Evolutionary conservation across 2,329 filamentous ascomycete species (phyloP).

Genomic region (Aspergillus hortae): DNA sequence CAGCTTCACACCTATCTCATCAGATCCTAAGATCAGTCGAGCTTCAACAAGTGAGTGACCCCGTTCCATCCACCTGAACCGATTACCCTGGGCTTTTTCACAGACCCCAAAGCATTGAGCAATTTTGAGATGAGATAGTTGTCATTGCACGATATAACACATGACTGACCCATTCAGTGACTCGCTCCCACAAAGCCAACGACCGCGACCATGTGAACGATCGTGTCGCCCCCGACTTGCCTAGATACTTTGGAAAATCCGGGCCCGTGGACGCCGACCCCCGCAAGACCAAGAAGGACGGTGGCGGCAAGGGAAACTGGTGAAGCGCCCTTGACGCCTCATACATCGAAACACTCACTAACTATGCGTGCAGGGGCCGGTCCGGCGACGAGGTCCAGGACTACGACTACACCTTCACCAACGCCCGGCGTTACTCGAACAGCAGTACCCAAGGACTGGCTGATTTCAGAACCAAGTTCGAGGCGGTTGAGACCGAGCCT

Average conservation of each 20-base stretch:
- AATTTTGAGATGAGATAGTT: too few relatives aligned
- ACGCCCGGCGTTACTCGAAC: slow-evolving; percentile 88
- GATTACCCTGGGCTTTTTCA: too few relatives aligned
- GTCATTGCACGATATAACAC: too few relatives aligned
- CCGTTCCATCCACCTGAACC: too few relatives aligned
- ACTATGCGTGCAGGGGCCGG: slow-evolving; percentile 62
- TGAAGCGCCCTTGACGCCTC: slow-evolving; percentile 47
- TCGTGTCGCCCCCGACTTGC: slow-evolving; percentile 71
- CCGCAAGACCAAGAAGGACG: slow-evolving; percentile 95
- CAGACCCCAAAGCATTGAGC: too few relatives aligned
- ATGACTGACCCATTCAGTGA: slow-evolving; percentile 60
- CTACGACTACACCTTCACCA: slow-evolving; percentile 76
- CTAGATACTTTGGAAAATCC: slow-evolving; percentile 88
- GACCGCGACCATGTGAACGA: slow-evolving; percentile 87
- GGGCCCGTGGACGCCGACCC: slow-evolving; percentile 79
- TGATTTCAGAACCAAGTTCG: slow-evolving; percentile 96
- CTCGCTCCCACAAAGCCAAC: slow-evolving; percentile 93
- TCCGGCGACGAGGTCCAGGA: slow-evolving; percentile 81
- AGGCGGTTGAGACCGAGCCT: slow-evolving; percentile 81
- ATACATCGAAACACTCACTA: background rate
- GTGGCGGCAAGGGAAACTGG: slow-evolving; percentile 91
- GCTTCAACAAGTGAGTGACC: too few relatives aligned
- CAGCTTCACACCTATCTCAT: too few relatives aligned
- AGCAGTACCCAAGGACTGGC: slow-evolving; percentile 71
- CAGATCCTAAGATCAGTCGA: too few relatives aligned